Percentiles rank a stretch among this genome's conserved stretches.
Evolutionary conservation across 768 basidiomycete genomes (phyloP).

Genomic region (Phaeotremella fagi): DNA sequence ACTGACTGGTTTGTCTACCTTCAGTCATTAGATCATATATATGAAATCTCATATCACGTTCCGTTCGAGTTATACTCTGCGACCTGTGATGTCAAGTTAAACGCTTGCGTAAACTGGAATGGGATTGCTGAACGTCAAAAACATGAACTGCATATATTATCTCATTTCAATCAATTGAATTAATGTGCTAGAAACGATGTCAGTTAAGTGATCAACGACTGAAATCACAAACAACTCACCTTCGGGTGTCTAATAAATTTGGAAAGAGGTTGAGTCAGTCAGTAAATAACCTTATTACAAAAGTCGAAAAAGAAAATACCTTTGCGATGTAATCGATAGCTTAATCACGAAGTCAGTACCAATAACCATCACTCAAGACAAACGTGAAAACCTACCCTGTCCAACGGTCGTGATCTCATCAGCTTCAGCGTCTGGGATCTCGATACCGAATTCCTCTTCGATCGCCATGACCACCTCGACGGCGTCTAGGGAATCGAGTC

Average conservation of each 20-base stretch:
- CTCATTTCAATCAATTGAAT: too few relatives aligned
- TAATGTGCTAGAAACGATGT: conserved; percentile 26
- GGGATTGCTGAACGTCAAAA: too few relatives aligned
- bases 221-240: conserved; percentile 60
- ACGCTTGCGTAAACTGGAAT: too few relatives aligned
- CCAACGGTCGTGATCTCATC: conserved; percentile 87
- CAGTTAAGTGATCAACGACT: conserved; percentile 4
- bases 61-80: too few relatives aligned
- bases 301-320: conserved; percentile 16
- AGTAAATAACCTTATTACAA: background rate
- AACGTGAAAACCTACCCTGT: conserved; percentile 60
- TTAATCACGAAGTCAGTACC: conserved; percentile 42
- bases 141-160: too few relatives aligned
- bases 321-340: conserved; percentile 93
- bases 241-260: conserved; percentile 61
- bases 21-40: too few relatives aligned
- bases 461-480: conserved; percentile 99
- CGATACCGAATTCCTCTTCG: conserved; percentile 98
- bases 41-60: too few relatives aligned
- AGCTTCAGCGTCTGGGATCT: conserved; percentile 95
- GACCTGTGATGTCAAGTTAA: too few relatives aligned
- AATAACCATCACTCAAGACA: background rate
- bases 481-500: conserved; percentile 90
- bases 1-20: too few relatives aligned
- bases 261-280: background rate